phyloP scores from a whole-genome alignment of 2,329 filamentous ascomycete species.

The Penicillium italicum region DNA sequence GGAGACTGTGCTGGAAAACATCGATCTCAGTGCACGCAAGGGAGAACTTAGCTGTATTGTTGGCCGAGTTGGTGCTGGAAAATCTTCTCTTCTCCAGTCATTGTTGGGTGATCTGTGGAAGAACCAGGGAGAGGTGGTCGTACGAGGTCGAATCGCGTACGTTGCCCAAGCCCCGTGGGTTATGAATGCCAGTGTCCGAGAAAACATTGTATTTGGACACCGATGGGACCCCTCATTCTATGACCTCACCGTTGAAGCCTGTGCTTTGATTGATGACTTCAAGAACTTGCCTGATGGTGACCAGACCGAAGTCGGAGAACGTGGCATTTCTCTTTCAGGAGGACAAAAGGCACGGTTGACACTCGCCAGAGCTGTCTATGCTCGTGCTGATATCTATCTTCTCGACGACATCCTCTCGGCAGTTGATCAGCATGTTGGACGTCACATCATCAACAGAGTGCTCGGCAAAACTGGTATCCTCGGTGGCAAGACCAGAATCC shows the following conservation, averaged over 20 bases:
- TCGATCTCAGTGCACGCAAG: slow-evolving; percentile 85
- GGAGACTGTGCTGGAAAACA: slow-evolving; percentile 67
- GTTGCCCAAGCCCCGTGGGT: slow-evolving; percentile 94
- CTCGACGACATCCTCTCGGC: slow-evolving; percentile 93
- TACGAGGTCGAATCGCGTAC: slow-evolving; percentile 82
- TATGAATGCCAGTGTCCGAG: slow-evolving; percentile 94
- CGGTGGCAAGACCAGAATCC: slow-evolving; percentile 78
- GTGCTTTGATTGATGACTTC: slow-evolving; percentile 87
- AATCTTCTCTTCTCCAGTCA: slow-evolving; percentile 85
- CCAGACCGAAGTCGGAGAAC: slow-evolving; percentile 92
- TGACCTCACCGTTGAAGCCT: slow-evolving; percentile 85
- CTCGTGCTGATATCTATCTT: slow-evolving; percentile 91
- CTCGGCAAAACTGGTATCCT: slow-evolving; percentile 81
- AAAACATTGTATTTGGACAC: slow-evolving; percentile 96
- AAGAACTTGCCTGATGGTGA: slow-evolving; percentile 90
- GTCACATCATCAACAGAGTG: slow-evolving; percentile 92
- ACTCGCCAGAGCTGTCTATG: slow-evolving; percentile 89
- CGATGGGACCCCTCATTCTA: slow-evolving; percentile 92
- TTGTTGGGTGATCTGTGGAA: slow-evolving; percentile 93
- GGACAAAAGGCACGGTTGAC: slow-evolving; percentile 94
- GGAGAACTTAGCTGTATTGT: slow-evolving; percentile 91
- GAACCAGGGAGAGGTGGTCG: slow-evolving; percentile 72
- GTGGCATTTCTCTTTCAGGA: slow-evolving; percentile 91
- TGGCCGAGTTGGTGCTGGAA: slow-evolving; percentile 89
- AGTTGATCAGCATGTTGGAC: slow-evolving; percentile 95